Evolutionary conservation across 2,329 filamentous ascomycete species (phyloP).

Genomic region (Penicillium fuscoglaucum): DNA sequence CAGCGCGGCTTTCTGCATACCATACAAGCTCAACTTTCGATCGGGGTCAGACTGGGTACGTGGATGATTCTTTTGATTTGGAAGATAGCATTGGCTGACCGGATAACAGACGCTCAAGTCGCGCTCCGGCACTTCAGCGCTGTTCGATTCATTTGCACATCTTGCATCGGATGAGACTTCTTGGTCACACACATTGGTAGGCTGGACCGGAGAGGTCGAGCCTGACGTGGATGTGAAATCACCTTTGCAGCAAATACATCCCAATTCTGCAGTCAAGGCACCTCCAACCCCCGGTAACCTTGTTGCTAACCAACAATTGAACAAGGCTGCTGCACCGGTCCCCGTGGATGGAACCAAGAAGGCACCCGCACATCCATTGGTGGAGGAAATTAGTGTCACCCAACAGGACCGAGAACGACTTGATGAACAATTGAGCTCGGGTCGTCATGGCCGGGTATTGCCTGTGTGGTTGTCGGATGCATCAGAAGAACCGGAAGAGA

Average conservation of each 20-base stretch:
- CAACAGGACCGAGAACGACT: conserved; percentile 69
- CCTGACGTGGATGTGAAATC: conserved; percentile 33
- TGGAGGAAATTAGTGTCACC: conserved; percentile 70
- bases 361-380: conserved; percentile 57
- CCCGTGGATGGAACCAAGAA: conserved; percentile 65
- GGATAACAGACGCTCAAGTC: conserved; percentile 65
- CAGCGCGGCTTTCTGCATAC: conserved; percentile 63
- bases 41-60: conserved; percentile 58
- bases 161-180: conserved; percentile 78
- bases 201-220: conserved; percentile 90
- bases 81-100: conserved; percentile 4
- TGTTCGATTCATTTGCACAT: conserved; percentile 88
- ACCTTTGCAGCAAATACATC: conserved; percentile 34
- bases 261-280: conserved; percentile 28
- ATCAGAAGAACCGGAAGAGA: conserved; percentile 66
- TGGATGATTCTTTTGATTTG: not conserved
- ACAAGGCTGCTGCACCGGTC: conserved; percentile 75
- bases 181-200: conserved; percentile 91
- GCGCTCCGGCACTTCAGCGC: conserved; percentile 82
- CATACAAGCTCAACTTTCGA: conserved; percentile 58
- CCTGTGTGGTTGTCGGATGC: conserved; percentile 90
- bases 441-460: conserved; percentile 73
- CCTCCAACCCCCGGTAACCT: conserved; percentile 35
- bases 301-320: conserved; percentile 51
- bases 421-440: conserved; percentile 70